A percentile compares a stretch with the other conserved stretches of the same genome.
phyloP scores from a whole-genome alignment of 805 yeast species.

The Hanseniaspora clermontiae region DNA sequence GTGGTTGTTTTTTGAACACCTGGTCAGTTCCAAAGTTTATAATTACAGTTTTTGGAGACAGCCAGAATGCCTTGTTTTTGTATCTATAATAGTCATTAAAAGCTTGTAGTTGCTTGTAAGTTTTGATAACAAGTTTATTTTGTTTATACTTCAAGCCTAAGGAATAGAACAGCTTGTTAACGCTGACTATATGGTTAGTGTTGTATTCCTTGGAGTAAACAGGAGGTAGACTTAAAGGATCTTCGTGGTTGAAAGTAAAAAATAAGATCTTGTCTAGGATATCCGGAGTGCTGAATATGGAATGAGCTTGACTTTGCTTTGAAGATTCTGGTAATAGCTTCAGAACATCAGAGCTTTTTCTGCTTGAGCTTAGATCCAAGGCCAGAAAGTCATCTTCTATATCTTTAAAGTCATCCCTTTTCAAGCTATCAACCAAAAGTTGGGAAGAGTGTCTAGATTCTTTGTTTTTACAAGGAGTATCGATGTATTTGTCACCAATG shows the following conservation, averaged over 20 bases:
- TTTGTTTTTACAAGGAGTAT: slow-evolving; percentile 5
- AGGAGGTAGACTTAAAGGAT: slow-evolving; percentile 6
- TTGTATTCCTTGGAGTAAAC: slow-evolving; percentile 6
- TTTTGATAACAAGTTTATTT: slow-evolving; percentile 8
- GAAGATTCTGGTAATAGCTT: neutral
- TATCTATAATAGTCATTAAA: slow-evolving; percentile 10
- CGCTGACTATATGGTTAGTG: neutral
- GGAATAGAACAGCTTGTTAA: slow-evolving; percentile 8
- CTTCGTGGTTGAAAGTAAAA: slow-evolving; percentile 7
- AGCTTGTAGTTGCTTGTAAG: slow-evolving; percentile 7
- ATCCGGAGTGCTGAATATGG: slow-evolving; percentile 7
- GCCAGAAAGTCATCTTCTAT: neutral
- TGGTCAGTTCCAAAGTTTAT: slow-evolving; percentile 9
- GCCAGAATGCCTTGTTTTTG: slow-evolving; percentile 1
- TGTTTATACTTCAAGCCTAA: slow-evolving; percentile 2
- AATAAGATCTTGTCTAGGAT: slow-evolving; percentile 3
- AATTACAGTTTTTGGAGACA: slow-evolving; percentile 11
- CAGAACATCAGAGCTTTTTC: slow-evolving; percentile 7
- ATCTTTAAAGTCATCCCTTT: neutral
- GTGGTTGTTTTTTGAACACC: slow-evolving; percentile 6
- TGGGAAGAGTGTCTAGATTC: slow-evolving; percentile 7
- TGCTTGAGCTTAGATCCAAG: neutral
- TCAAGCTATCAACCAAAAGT: neutral
- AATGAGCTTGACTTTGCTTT: neutral
- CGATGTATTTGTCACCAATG: slow-evolving; percentile 6